phyloP scores from a whole-genome alignment of 2,329 filamentous ascomycete species.

The Pleomassaria siparia region DNA sequence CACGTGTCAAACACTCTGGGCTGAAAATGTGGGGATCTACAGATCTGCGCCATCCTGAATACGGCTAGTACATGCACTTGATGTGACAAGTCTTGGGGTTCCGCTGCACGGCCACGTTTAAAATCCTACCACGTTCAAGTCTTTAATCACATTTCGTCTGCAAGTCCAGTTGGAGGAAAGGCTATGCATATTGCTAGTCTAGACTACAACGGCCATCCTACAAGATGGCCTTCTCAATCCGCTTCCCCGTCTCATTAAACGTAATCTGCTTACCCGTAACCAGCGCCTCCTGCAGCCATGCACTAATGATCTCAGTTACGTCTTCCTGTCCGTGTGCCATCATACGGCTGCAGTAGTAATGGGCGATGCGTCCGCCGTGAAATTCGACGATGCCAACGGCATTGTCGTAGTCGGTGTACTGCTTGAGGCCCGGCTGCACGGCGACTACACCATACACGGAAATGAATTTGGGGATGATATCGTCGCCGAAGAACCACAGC shows the following conservation, averaged over 20 bases:
- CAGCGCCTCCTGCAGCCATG: conserved; percentile 59
- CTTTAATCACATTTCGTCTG: too few relatives aligned
- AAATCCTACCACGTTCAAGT: too few relatives aligned
- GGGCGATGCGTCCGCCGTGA: conserved; percentile 47
- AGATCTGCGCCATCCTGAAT: neutral
- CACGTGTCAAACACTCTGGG: neutral
- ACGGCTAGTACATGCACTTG: neutral
- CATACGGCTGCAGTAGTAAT: conserved; percentile 49
- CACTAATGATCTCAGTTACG: conserved; percentile 45
- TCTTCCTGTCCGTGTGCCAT: conserved; percentile 48
- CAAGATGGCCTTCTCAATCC: conserved; percentile 21
- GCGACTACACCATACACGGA: conserved; percentile 40
- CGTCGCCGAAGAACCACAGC: conserved; percentile 45
- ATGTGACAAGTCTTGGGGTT: neutral
- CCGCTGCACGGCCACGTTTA: too few relatives aligned
- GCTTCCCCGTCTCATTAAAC: conserved; percentile 33
- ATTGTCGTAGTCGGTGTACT: conserved; percentile 48
- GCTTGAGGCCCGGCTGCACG: conserved; percentile 42
- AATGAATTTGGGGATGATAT: conserved; percentile 39
- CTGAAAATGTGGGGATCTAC: neutral
- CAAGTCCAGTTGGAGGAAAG: too few relatives aligned
- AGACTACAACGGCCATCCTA: conserved; percentile 1
- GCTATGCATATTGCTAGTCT: neutral
- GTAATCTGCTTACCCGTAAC: conserved; percentile 58
- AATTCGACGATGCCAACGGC: conserved; percentile 50